A percentile compares a stretch with the other conserved stretches of the same genome.
Conservation (phyloP, 805 yeast genomes). For the Blastobotrys mokoenaii region DNA sequence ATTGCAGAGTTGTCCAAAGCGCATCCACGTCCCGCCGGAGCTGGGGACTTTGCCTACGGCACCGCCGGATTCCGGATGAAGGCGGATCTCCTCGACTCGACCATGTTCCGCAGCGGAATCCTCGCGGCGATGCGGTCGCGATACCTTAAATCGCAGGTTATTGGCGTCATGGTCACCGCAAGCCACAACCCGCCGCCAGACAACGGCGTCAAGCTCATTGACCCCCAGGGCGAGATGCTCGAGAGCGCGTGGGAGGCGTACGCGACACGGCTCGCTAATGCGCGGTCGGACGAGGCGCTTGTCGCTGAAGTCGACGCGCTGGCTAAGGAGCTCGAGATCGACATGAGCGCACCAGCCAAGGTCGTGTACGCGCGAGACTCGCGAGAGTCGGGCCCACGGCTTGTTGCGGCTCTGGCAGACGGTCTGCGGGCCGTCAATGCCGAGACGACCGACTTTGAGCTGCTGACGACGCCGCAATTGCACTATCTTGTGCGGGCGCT, state of each 20-base stretch:
- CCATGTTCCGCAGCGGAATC: conserved; percentile 75
- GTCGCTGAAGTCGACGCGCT: conserved; percentile 32
- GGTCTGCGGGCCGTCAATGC: conserved; percentile 48
- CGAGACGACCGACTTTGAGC: conserved; percentile 46
- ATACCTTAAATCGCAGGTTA: conserved; percentile 51
- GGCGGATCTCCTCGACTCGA: conserved; percentile 64
- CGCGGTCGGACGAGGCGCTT: conserved; percentile 40
- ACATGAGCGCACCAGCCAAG: conserved; percentile 34
- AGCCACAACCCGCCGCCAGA: conserved; percentile 90
- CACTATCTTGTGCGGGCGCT: conserved; percentile 73
- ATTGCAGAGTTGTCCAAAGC: not conserved
- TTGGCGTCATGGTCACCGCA: conserved; percentile 97
- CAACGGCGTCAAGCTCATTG: conserved; percentile 90
- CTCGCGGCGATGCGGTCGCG: conserved; percentile 80
- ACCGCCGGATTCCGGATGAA: conserved; percentile 92
- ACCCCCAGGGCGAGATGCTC: conserved; percentile 87
- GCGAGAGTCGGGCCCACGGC: conserved; percentile 69
- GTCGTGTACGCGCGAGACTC: conserved; percentile 81
- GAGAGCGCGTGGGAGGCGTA: conserved; percentile 72
- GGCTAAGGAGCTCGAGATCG: conserved; percentile 37
- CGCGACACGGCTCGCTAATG: conserved; percentile 77
- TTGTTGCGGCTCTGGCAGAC: conserved; percentile 49
- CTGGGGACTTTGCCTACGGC: conserved; percentile 58
- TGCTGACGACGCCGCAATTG: conserved; percentile 87
- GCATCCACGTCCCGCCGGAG: conserved; percentile 23